Evolutionary conservation across 2,329 filamentous ascomycete species (phyloP), one percentile per base, ranked within the genome.

Genomic region (Shiraia bambusicola): DNA sequence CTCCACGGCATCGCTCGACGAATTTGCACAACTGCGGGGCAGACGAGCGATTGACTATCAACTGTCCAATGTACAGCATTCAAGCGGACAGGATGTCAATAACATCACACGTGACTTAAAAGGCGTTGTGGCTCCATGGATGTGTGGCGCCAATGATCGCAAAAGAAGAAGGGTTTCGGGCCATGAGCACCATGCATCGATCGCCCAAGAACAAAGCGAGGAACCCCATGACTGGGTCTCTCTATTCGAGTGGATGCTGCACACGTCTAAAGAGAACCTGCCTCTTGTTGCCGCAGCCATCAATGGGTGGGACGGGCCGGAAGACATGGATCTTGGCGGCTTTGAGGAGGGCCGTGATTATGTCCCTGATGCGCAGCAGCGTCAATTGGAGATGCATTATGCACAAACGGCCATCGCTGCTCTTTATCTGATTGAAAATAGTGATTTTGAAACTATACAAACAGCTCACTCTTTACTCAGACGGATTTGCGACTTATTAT

Each of bases 221-320:
- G 58, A 64, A 30, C 31, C 37, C 14, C 56, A 73, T 29, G 84
- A 82, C 6, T 91, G 86, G 86, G 82, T 88, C 48, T 75, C 79
- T 49, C 73, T 85, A 3, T 80, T 87, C 37, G 73, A 78, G 40
- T 91, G 86, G 86, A 73, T 92, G 28, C 73, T 78, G 11, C 60
- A 70, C 2, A 79, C 82, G 46, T 82, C 86, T 1, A 72, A 73
- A 3, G 73, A 72, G 14, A 78, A 81, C 12, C 86, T 88, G 76
- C 71, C 66, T 17, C 71, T 82, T n/a, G 78, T 81, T n/a, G 73
- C 83, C 24, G 74, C 76, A 34, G 82, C 79, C 6, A 72, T 90
- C 25, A 78, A 83, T 46, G 79, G 86, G 50, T 92, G 87, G 87
- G 81, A 84, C 54, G 87, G 87, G 0, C 85, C 86, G 0, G 72